Conservation (phyloP, 306 rosid genomes). For the Cucurbita moschata region DNA sequence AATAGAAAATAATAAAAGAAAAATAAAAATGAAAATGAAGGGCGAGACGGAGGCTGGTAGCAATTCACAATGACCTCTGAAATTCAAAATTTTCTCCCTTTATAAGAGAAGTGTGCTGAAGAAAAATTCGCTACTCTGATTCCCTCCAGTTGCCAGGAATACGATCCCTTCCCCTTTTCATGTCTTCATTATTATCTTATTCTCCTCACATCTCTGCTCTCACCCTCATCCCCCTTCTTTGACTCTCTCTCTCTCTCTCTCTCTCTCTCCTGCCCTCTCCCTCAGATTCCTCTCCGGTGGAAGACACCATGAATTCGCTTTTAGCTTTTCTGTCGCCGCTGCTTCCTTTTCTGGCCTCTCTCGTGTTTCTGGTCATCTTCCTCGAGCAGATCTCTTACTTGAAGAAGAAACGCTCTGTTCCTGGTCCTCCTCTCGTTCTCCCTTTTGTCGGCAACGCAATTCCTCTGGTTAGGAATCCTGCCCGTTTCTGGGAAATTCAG, state of each 20-base stretch:
- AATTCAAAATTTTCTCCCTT: neutral
- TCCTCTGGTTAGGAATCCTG: constrained; percentile 43
- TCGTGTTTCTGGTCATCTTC: constrained; percentile 26
- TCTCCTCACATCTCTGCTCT: neutral
- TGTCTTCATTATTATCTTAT: neutral
- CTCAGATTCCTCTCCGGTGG: neutral
- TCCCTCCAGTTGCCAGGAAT: neutral
- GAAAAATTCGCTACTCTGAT: neutral
- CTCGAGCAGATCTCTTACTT: constrained; percentile 59
- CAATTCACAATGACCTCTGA: neutral
- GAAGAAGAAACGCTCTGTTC: constrained; percentile 27
- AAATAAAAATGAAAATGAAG: neutral
- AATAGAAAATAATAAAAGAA: too few species aligned
- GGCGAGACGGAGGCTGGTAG: neutral
- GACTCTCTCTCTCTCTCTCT: neutral
- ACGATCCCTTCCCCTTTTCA: neutral
- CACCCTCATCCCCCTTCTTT: neutral
- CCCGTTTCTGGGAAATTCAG: constrained; percentile 64
- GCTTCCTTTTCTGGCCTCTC: constrained; percentile 23
- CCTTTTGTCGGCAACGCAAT: constrained; percentile 73
- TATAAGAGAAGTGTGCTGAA: neutral
- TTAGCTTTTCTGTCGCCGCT: neutral
- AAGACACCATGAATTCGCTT: neutral
- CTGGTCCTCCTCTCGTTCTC: constrained; percentile 46
- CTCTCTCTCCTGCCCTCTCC: neutral